Base-by-base conservation (phyloP, 106 monocot genomes). In the Platanthera zijinensis region DNA sequence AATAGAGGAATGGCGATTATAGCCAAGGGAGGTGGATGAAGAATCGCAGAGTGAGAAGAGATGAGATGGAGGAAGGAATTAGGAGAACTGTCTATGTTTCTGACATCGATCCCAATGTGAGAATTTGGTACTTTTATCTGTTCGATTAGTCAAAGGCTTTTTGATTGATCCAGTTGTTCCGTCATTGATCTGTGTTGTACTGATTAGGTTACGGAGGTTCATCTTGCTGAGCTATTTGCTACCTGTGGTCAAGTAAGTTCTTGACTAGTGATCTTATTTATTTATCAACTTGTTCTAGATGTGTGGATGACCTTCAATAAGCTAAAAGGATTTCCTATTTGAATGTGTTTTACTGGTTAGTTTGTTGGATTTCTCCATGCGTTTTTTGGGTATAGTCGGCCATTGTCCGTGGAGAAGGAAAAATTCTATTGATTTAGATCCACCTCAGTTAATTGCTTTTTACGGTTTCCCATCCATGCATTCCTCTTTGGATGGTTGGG, bases 41-140 rank as follows among this genome's bases (percentile, higher is more conserved):
- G 63, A 90, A 85, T 48, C 84, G 85, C 64, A 92, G 82, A 75
- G 76, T 68, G 75, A 74, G 72, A 18, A 84, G 83, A 80, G 81
- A 87, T 47, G 85, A 87, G 49, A 84, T 68, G 75, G 91, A 92
- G 77, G 89, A 89, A 6, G 84, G 82, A 52, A 89, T 87, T 71
- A 75, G 84, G 79, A 47, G 87, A 74, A 95, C 91, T 78, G 85
- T 89, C 10, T 95, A 92, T 85, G 89, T 89, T 73, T 83, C 92
- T 71, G 92, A 92, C 18, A 85, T 89, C 48, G 92, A 85, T 85
- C 87, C 79, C 57, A 75, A 81, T 76, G 92, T 91, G 76, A 86
- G 79, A 13, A 25, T 8, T 71, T 17, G 48, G 39, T 39, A 39
- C 39, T 39, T 39, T 39, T 39, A 39, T 39, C 39, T 39, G 39